Evolutionary conservation across 2,329 filamentous ascomycete species (phyloP).

Genomic region (Fusarium sp.): DNA sequence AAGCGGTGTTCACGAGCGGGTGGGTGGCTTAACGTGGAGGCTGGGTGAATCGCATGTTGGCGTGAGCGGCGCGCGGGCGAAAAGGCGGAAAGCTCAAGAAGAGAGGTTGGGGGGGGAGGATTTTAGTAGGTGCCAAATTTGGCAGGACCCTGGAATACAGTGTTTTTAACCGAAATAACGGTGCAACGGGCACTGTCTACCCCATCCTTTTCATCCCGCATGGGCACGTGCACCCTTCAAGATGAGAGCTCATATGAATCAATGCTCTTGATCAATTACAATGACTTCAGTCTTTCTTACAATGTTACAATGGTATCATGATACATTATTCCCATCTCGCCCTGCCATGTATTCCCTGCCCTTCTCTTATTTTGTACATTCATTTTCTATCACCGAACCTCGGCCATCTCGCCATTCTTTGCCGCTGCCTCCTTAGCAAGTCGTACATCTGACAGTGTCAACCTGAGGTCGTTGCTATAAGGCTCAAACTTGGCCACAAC

Average conservation of each 20-base stretch:
- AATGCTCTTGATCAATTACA: background rate
- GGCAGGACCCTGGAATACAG: conserved; percentile 13
- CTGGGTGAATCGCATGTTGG: conserved; percentile 39
- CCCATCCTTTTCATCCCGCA: conserved; percentile 25
- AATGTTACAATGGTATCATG: conserved; percentile 45
- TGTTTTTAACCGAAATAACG: conserved; percentile 1
- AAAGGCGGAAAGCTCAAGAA: conserved; percentile 34
- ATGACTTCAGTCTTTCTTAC: conserved; percentile 3
- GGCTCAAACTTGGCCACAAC: conserved; percentile 79
- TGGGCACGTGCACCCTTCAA: conserved; percentile 2
- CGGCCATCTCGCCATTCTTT: conserved; percentile 48
- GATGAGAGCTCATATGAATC: background rate
- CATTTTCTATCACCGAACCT: conserved; percentile 41
- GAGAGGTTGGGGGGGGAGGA: conserved; percentile 35
- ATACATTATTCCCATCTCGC: conserved; percentile 42
- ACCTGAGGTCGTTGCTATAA: conserved; percentile 77
- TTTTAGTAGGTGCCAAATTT: conserved; percentile 6
- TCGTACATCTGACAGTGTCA: conserved; percentile 78
- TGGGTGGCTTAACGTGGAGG: conserved; percentile 30
- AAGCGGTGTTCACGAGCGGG: conserved; percentile 30
- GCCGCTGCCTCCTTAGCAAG: conserved; percentile 73
- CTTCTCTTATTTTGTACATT: background rate
- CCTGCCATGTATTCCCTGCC: conserved; percentile 4
- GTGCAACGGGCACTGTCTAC: conserved; percentile 2
- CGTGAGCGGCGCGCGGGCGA: conserved; percentile 10